Evolutionary conservation across 768 basidiomycete genomes (phyloP).

Genomic region (Polyporus arcularius): DNA sequence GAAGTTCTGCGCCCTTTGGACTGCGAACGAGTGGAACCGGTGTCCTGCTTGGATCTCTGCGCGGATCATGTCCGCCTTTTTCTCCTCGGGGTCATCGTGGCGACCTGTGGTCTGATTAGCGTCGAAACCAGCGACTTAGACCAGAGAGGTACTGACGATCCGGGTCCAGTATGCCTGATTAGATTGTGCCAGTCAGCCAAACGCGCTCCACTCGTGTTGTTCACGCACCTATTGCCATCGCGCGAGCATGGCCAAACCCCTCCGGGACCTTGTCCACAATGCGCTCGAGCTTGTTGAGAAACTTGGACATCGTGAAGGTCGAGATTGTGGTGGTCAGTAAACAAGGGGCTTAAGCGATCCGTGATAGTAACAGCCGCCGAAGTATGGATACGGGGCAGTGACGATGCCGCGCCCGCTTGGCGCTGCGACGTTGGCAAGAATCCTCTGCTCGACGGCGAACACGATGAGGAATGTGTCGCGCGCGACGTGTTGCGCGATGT

Average conservation of each 20-base stretch:
- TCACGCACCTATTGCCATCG: slow-evolving; percentile 40
- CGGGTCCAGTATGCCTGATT: slow-evolving; percentile 34
- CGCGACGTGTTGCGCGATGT: too few species aligned
- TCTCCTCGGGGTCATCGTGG: slow-evolving; percentile 78
- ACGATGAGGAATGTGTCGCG: too few species aligned
- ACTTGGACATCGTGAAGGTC: slow-evolving; percentile 10
- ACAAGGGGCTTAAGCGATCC: neutral
- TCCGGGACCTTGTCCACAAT: slow-evolving; percentile 33
- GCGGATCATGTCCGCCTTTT: slow-evolving; percentile 66
- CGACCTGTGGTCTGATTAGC: slow-evolving; percentile 37
- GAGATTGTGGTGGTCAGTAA: neutral
- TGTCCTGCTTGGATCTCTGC: slow-evolving; percentile 76
- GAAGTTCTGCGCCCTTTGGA: slow-evolving; percentile 62
- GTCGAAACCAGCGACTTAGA: neutral
- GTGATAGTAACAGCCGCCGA: too few species aligned
- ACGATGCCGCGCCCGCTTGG: too few species aligned
- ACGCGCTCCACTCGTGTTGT: too few species aligned
- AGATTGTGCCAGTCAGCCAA: neutral
- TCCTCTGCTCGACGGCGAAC: too few species aligned
- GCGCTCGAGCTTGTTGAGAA: slow-evolving; percentile 11
- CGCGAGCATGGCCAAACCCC: slow-evolving; percentile 36
- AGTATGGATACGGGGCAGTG: too few species aligned
- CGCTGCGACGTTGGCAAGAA: too few species aligned
- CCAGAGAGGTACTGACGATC: slow-evolving; percentile 31
- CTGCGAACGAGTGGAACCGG: slow-evolving; percentile 85